These are phyloP conservation scores for Fonsecaea erecta DNA, from an alignment of 2,329 filamentous ascomycete genomes.

Conservation along the genomic window DNA sequence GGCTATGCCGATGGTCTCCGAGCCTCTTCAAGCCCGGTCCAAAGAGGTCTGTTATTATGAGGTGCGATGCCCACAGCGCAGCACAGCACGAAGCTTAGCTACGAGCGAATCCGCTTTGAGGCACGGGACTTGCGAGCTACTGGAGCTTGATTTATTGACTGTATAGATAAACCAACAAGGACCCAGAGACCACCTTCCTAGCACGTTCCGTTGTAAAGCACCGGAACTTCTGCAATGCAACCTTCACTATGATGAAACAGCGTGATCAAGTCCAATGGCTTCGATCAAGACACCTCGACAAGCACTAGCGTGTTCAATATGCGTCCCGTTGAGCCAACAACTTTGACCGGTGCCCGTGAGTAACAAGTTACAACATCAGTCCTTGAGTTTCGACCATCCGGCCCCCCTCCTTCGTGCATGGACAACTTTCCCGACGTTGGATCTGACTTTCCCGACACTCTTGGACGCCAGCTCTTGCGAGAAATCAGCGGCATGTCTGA, in stretches of 20 bases:
- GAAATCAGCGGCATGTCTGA: neutral
- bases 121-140: too few relatives aligned
- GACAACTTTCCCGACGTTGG: slow-evolving; percentile 1
- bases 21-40: neutral
- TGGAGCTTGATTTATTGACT: too few relatives aligned
- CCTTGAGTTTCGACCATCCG: slow-evolving; percentile 17
- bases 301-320: neutral
- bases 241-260: neutral
- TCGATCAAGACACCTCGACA: neutral
- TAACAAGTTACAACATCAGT: neutral
- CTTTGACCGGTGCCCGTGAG: too few relatives aligned
- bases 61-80: neutral
- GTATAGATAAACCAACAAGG: too few relatives aligned
- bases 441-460: neutral
- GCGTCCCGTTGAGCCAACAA: neutral
- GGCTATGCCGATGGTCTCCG: neutral
- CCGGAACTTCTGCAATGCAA: neutral
- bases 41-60: neutral
- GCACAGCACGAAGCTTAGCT: neutral
- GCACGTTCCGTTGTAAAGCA: neutral
- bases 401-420: neutral
- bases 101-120: neutral
- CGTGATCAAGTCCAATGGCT: neutral
- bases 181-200: neutral
- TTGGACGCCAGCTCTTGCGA: neutral